phyloP scores from a whole-genome alignment of 345 rosid genomes.

The Viola odorata region DNA sequence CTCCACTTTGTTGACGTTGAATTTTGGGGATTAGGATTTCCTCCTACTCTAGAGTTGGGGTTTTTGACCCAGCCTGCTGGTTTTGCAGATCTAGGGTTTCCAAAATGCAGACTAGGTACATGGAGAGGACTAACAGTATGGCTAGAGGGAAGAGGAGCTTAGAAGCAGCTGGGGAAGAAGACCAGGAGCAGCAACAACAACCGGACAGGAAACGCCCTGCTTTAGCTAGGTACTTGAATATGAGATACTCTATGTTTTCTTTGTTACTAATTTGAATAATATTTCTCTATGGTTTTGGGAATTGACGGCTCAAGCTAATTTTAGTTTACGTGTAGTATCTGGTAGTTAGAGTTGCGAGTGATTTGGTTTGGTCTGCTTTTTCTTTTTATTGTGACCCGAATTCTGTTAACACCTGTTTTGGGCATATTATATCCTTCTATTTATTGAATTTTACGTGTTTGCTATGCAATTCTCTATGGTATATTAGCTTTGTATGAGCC shows the following conservation, averaged over 20 bases:
- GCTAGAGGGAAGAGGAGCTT: constrained; percentile 68
- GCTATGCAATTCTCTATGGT: no score
- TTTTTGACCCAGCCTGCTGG: neutral
- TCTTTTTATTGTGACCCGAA: neutral
- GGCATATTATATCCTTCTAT: neutral
- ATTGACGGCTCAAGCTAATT: neutral
- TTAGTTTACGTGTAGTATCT: neutral
- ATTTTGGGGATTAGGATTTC: no score
- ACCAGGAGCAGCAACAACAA: constrained; percentile 41
- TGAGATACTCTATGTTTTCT: neutral
- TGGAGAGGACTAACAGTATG: constrained; percentile 79
- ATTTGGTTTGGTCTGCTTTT: neutral
- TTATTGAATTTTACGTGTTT: no score
- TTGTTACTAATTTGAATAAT: neutral
- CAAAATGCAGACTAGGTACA: constrained; percentile 58
- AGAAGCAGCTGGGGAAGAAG: constrained; percentile 39
- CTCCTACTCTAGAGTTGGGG: no score
- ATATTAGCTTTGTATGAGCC: no score
- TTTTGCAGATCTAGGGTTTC: constrained; percentile 27
- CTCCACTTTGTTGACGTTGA: no score
- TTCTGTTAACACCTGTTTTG: neutral
- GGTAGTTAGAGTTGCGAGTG: neutral
- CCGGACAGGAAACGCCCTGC: constrained; percentile 89
- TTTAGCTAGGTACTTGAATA: constrained; percentile 57
- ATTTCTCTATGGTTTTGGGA: neutral